These are phyloP conservation scores for Rhodamnia rubescens DNA, from an alignment of 345 rosid species.

Conservation along the genomic window DNA sequence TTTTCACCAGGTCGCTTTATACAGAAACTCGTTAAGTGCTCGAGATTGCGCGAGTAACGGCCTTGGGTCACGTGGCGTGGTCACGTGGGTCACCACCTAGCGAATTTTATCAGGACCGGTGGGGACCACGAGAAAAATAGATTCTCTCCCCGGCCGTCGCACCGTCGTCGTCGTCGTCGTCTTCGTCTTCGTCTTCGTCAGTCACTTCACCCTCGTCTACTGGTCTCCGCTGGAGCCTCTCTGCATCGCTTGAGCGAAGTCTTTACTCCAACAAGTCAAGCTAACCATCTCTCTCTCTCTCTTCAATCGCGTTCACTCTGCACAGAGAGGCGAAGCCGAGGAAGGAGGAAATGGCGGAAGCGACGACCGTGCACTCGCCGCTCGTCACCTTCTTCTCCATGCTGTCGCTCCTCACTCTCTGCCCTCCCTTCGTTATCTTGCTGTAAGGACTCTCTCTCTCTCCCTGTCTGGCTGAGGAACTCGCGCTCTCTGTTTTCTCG, in stretches of 20 bases:
- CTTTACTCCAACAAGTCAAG: neutral
- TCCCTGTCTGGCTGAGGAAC: neutral
- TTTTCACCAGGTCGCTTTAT: neutral
- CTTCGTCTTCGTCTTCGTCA: neutral
- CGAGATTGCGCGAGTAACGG: neutral
- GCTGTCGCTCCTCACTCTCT: slow-evolving; percentile 67
- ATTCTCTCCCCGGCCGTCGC: neutral
- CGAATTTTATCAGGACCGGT: neutral
- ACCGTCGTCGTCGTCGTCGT: neutral
- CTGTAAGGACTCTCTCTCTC: slow-evolving; percentile 38
- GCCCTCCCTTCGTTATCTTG: slow-evolving; percentile 90
- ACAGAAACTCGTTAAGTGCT: neutral
- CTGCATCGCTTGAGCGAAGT: neutral
- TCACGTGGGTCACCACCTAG: neutral
- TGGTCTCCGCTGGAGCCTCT: neutral
- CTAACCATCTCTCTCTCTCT: neutral
- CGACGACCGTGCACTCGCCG: slow-evolving; percentile 75
- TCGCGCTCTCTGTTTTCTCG: neutral
- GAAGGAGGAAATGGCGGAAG: slow-evolving; percentile 19
- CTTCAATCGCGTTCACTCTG: neutral
- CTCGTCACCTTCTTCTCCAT: slow-evolving; percentile 65
- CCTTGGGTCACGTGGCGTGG: neutral
- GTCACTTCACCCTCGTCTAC: neutral
- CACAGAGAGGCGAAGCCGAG: neutral
- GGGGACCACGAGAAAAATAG: neutral